Percentiles rank a stretch among this genome's conserved stretches.
Evolutionary conservation across 2,329 filamentous ascomycete genomes (phyloP).

Genomic region (Cytospora schulzeri): DNA sequence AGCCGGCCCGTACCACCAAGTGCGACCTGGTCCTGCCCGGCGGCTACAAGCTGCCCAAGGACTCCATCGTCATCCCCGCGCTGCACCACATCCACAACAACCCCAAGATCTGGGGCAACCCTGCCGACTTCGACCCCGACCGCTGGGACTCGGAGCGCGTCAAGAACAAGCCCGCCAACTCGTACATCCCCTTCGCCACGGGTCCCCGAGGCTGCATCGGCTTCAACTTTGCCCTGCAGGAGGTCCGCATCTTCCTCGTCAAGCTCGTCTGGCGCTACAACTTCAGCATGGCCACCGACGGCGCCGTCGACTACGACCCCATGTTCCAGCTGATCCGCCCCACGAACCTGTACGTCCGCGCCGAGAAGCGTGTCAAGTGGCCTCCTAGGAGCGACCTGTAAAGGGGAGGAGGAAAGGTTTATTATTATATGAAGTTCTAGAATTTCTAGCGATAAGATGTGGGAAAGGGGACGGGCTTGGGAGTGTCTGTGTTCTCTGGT

Average conservation of each 20-base stretch:
- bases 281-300: slow-evolving; percentile 53
- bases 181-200: slow-evolving; percentile 61
- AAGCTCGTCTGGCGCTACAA: slow-evolving; percentile 62
- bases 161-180: slow-evolving; percentile 51
- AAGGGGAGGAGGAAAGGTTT: background rate
- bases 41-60: slow-evolving; percentile 57
- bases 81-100: slow-evolving; percentile 57
- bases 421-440: background rate
- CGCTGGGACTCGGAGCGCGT: slow-evolving; percentile 59
- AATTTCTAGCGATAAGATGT: background rate
- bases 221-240: slow-evolving; percentile 65
- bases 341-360: slow-evolving; percentile 55
- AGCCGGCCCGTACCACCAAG: slow-evolving; percentile 59
- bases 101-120: slow-evolving; percentile 59
- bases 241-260: slow-evolving; percentile 60
- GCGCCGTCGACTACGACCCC: slow-evolving; percentile 59
- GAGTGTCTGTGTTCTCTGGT: background rate
- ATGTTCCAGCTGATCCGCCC: slow-evolving; percentile 61
- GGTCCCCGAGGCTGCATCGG: slow-evolving; percentile 63
- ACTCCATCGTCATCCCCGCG: slow-evolving; percentile 55
- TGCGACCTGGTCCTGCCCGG: slow-evolving; percentile 60
- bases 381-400: slow-evolving; percentile 36
- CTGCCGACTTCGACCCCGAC: slow-evolving; percentile 59
- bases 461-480: background rate
- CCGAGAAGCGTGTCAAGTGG: slow-evolving; percentile 52